phyloP scores from a whole-genome alignment of 768 basidiomycete species.

The Tulasnella sp. region DNA sequence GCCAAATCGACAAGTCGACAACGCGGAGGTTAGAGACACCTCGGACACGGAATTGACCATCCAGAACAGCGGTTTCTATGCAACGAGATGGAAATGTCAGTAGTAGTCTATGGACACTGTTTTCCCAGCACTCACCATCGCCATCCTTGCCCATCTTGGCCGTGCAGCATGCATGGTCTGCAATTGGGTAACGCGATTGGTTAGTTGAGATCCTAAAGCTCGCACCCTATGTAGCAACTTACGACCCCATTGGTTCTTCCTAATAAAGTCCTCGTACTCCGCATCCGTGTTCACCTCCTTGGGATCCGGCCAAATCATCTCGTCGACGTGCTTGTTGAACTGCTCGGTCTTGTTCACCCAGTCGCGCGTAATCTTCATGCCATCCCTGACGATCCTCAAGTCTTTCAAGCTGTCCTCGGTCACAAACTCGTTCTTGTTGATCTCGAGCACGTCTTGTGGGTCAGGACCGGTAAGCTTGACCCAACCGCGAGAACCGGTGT shows the following conservation, averaged over 20 bases:
- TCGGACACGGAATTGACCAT: slow-evolving; percentile 20
- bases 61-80: slow-evolving; percentile 14
- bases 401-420: not conserved
- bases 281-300: not conserved
- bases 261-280: not conserved
- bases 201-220: not conserved
- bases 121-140: too few relatives aligned
- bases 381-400: not conserved
- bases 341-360: not conserved
- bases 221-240: not conserved
- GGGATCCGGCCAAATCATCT: not conserved
- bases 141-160: slow-evolving; percentile 7
- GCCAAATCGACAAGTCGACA: slow-evolving; percentile 19
- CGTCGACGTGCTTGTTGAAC: not conserved
- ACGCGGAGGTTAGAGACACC: slow-evolving; percentile 18
- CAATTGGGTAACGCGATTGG: not conserved
- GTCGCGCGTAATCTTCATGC: not conserved
- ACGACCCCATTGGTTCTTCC: too few relatives aligned
- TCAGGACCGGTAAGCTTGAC: slow-evolving; percentile 11
- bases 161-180: slow-evolving; percentile 16
- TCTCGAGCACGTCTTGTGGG: slow-evolving; percentile 12
- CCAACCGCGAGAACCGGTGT: not conserved
- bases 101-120: too few relatives aligned
- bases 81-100: too few relatives aligned
- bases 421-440: slow-evolving; percentile 12